Conservation (phyloP, 1,284 basidiomycete species). For the Cutaneotrichosporon dermatis region DNA sequence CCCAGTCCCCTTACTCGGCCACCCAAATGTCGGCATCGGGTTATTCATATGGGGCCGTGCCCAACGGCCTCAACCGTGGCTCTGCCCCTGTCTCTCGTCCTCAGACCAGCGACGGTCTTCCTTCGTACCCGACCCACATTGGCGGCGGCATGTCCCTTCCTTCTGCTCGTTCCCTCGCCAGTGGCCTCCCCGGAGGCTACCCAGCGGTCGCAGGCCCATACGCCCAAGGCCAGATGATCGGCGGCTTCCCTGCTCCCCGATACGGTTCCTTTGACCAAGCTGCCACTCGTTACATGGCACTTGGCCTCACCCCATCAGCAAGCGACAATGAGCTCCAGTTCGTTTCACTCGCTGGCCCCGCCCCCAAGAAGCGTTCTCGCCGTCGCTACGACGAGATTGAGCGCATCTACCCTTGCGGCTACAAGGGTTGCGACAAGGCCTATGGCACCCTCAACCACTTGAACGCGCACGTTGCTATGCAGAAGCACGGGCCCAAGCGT, state of each 20-base stretch:
- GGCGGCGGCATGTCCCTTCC: slow-evolving; percentile 26
- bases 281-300: slow-evolving; percentile 4
- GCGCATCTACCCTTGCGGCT: slow-evolving; percentile 54
- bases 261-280: slow-evolving; percentile 31
- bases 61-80: neutral
- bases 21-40: neutral
- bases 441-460: slow-evolving; percentile 56
- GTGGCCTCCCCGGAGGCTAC: slow-evolving; percentile 15
- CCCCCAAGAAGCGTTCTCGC: slow-evolving; percentile 46
- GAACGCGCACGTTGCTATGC: slow-evolving; percentile 58
- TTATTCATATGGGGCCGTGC: neutral
- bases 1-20: slow-evolving; percentile 20
- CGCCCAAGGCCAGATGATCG: slow-evolving; percentile 7
- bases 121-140: slow-evolving; percentile 27
- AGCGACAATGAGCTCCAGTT: slow-evolving; percentile 15
- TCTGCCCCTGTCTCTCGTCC: neutral
- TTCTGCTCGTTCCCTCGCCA: slow-evolving; percentile 32
- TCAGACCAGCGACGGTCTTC: slow-evolving; percentile 39
- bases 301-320: slow-evolving; percentile 3
- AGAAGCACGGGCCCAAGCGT: slow-evolving; percentile 56
- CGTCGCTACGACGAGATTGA: slow-evolving; percentile 56
- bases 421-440: slow-evolving; percentile 54
- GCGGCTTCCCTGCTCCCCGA: slow-evolving; percentile 14
- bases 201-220: neutral
- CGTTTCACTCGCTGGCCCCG: slow-evolving; percentile 30